Percentiles rank a stretch among this genome's conserved stretches.
These are phyloP conservation scores for Acidomyces sp. DNA, from an alignment of 495 filamentous ascomycete genomes.

Conservation along the genomic window DNA sequence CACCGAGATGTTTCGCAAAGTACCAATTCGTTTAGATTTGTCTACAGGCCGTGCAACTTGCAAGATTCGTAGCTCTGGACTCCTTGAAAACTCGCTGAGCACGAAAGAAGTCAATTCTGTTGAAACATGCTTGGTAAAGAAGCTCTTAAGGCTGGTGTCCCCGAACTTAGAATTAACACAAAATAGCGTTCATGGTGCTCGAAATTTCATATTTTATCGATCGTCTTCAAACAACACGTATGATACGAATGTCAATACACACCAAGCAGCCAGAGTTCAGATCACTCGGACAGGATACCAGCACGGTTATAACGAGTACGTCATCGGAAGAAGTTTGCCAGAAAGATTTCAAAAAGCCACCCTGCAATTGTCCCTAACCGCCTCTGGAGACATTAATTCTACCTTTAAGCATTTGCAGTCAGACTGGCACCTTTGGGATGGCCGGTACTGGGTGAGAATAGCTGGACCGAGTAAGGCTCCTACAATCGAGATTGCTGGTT, in stretches of 20 bases:
- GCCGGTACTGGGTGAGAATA: constrained; percentile 68
- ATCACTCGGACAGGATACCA: not conserved
- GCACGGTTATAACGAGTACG: not conserved
- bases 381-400: not conserved
- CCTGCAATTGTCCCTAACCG: not conserved
- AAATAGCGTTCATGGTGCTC: not conserved
- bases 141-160: constrained; percentile 2
- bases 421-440: constrained; percentile 57
- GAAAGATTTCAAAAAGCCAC: not conserved
- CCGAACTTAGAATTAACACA: constrained; percentile 1
- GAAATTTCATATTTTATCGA: not conserved
- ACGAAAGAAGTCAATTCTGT: not conserved
- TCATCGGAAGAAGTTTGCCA: not conserved
- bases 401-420: constrained; percentile 19
- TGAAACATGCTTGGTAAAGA: not conserved
- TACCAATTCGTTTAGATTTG: not conserved
- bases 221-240: too few species aligned
- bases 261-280: too few species aligned
- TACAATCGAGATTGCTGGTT: not conserved
- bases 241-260: too few species aligned
- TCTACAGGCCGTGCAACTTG: not conserved
- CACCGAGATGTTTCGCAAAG: constrained; percentile 15
- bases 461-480: not conserved
- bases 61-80: not conserved
- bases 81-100: not conserved